These are phyloP conservation scores for Teunomyces lycoperdinae DNA, from an alignment of 805 yeast species.

Conservation along the genomic window DNA sequence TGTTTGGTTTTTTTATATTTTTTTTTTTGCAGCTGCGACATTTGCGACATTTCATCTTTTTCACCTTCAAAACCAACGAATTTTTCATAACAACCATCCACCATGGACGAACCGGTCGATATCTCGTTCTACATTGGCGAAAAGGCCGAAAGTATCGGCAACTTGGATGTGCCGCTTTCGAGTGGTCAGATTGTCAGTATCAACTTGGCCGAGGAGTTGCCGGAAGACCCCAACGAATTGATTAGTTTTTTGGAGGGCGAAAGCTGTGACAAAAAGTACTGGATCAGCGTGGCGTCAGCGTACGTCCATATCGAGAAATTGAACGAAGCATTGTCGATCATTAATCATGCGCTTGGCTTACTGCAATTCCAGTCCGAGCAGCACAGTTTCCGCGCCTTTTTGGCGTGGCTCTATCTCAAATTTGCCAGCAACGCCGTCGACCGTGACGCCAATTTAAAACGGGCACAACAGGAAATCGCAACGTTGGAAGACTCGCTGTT, in stretches of 20 bases:
- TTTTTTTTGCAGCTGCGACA: background rate
- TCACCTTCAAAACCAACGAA: no score
- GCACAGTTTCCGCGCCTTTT: slow-evolving; percentile 54
- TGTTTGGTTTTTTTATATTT: background rate
- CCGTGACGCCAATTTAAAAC: slow-evolving; percentile 19
- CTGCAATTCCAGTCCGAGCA: slow-evolving; percentile 38
- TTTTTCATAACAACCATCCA: background rate
- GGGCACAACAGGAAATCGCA: slow-evolving; percentile 22
- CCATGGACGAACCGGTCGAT: slow-evolving; percentile 11
- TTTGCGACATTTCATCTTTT: background rate
- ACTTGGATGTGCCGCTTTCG: slow-evolving; percentile 67
- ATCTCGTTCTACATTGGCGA: slow-evolving; percentile 35
- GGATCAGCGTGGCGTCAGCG: slow-evolving; percentile 83
- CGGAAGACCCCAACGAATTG: slow-evolving; percentile 86
- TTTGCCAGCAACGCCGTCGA: slow-evolving; percentile 26
- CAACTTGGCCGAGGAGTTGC: slow-evolving; percentile 75
- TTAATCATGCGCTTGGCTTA: slow-evolving; percentile 54
- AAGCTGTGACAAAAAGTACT: slow-evolving; percentile 68
- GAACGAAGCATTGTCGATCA: slow-evolving; percentile 62
- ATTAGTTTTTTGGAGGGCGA: slow-evolving; percentile 78
- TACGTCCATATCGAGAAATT: slow-evolving; percentile 62
- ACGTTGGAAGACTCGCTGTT: slow-evolving; percentile 34
- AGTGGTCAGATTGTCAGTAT: slow-evolving; percentile 82
- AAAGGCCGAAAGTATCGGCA: slow-evolving; percentile 26
- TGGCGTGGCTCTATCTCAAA: slow-evolving; percentile 71